Evolutionary conservation across 345 rosid species (phyloP).

Genomic region (Bruguiera sexangula): DNA sequence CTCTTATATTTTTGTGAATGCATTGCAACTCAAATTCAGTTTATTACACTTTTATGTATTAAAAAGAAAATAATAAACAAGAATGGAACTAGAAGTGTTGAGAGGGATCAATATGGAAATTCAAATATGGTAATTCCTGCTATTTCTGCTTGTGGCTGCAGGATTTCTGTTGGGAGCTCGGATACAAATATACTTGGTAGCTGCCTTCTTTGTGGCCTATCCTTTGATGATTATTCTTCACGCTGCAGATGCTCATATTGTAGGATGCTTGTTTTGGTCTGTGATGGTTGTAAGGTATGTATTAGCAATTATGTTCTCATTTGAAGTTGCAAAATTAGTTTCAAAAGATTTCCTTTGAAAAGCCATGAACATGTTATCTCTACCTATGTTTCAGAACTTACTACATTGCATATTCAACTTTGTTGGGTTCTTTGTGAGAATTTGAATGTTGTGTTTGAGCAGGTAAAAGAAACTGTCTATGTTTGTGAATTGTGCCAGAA

Average conservation of each 20-base stretch:
- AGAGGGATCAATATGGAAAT: neutral
- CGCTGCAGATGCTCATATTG: slow-evolving; percentile 76
- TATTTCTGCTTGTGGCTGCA: slow-evolving; percentile 28
- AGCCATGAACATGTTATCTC: neutral
- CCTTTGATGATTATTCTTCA: slow-evolving; percentile 79
- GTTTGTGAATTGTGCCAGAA: slow-evolving; percentile 82
- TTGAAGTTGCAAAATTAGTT: neutral
- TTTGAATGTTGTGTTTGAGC: slow-evolving; percentile 24
- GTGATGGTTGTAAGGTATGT: slow-evolving; percentile 67
- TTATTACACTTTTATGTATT: neutral
- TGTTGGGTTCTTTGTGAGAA: slow-evolving; percentile 19
- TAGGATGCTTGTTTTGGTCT: slow-evolving; percentile 92
- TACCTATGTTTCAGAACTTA: neutral
- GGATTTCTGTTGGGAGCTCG: slow-evolving; percentile 90
- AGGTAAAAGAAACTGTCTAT: slow-evolving; percentile 53
- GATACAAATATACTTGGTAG: slow-evolving; percentile 49
- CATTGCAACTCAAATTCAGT: neutral
- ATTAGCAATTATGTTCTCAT: neutral
- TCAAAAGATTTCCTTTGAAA: neutral
- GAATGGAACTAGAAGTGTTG: neutral
- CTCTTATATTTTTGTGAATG: neutral
- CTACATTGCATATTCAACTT: neutral
- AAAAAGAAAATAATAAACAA: neutral
- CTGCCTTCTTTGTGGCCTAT: slow-evolving; percentile 69
- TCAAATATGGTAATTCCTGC: neutral